phyloP scores from a whole-genome alignment of 225 moss, liverwort and hornwort species.

The Bryoerythrophyllum caledonicum region DNA sequence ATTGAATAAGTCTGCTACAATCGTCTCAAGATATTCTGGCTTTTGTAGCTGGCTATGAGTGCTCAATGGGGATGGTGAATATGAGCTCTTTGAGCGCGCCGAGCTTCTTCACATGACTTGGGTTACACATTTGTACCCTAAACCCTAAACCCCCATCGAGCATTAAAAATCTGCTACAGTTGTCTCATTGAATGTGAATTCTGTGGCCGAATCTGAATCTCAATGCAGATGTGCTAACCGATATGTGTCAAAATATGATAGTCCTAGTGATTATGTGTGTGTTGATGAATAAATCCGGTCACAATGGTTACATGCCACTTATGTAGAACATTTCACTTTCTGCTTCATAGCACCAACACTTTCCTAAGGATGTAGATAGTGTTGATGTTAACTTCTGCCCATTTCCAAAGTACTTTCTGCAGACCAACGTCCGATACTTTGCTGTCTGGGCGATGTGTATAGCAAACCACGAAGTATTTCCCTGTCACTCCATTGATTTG shows the following conservation, averaged over 20 bases:
- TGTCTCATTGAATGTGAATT: too few species aligned
- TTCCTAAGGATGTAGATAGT: background rate
- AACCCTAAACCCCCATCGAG: background rate
- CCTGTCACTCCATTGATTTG: too few species aligned
- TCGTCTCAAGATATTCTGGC: background rate
- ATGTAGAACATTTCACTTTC: too few species aligned
- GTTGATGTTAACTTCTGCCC: slow-evolving; percentile 26
- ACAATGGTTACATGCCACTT: too few species aligned
- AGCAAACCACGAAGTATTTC: slow-evolving; percentile 47
- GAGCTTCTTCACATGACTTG: too few species aligned
- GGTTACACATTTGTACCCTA: background rate
- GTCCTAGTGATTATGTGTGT: too few species aligned
- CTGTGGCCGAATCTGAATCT: background rate
- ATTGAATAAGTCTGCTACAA: slow-evolving; percentile 4
- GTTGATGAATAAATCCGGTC: too few species aligned
- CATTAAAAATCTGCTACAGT: slow-evolving; percentile 19
- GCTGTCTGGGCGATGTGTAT: too few species aligned
- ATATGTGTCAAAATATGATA: too few species aligned
- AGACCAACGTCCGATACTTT: slow-evolving; percentile 14
- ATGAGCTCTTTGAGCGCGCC: too few species aligned
- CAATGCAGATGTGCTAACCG: too few species aligned
- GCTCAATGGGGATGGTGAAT: background rate
- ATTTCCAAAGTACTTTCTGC: slow-evolving; percentile 26
- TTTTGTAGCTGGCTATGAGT: slow-evolving; percentile 7
- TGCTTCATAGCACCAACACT: background rate